phyloP scores from a whole-genome alignment of 371 early-diverging fungal species.

The Entomophthora muscae region DNA sequence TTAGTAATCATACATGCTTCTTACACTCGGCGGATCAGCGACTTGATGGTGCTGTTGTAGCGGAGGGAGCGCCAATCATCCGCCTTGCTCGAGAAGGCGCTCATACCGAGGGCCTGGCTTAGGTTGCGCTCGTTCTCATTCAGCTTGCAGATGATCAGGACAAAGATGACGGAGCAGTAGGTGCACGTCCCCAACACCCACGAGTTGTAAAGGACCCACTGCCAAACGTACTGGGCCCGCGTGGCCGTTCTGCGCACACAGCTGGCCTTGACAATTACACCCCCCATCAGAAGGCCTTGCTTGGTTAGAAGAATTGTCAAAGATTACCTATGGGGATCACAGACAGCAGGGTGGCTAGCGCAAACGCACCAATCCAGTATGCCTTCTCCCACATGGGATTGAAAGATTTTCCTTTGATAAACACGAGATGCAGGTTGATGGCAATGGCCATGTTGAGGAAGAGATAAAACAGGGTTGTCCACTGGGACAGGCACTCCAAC shows the following conservation, averaged over 20 bases:
- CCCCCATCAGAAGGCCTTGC: neutral
- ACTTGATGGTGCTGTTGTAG: neutral
- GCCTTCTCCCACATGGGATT: neutral
- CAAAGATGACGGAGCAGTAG: neutral
- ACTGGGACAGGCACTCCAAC: neutral
- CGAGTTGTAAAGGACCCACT: neutral
- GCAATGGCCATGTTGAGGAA: constrained; percentile 5
- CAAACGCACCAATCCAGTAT: constrained; percentile 2
- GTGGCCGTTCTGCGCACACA: neutral
- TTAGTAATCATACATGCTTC: neutral
- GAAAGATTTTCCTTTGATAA: neutral
- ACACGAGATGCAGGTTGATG: constrained; percentile 6
- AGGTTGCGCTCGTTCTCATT: neutral
- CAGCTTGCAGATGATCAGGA: neutral
- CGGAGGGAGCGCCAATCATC: neutral
- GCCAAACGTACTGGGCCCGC: neutral
- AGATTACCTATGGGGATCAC: neutral
- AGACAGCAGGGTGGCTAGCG: neutral
- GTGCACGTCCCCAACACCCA: neutral
- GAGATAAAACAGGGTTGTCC: neutral
- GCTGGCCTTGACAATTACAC: neutral
- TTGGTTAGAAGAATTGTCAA: neutral
- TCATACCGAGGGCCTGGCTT: neutral
- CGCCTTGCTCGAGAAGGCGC: neutral
- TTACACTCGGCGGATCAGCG: neutral